phyloP scores from a whole-genome alignment of 257 asterid genomes.

The Primulina eburnea region DNA sequence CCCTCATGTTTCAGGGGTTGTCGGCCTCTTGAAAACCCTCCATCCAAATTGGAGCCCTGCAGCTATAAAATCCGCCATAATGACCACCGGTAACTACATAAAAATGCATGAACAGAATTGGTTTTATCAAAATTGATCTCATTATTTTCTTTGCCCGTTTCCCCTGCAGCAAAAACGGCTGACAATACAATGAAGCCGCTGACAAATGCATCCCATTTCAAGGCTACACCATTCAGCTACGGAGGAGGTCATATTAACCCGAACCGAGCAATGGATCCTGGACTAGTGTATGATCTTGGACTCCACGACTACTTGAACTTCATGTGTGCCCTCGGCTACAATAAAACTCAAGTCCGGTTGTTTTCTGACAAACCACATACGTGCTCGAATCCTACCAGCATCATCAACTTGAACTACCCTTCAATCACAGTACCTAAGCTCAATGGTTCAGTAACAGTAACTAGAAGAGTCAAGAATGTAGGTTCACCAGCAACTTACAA shows the following conservation, averaged over 20 bases:
- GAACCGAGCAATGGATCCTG: conserved; percentile 93
- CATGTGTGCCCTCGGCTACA: conserved; percentile 65
- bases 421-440: conserved; percentile 76
- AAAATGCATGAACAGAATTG: not conserved
- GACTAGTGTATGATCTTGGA: conserved; percentile 68
- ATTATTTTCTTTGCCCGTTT: not conserved
- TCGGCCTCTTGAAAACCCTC: conserved; percentile 76
- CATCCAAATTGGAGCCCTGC: conserved; percentile 94
- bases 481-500: conserved; percentile 63
- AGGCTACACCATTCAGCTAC: conserved; percentile 74
- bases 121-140: not conserved
- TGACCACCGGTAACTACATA: conserved; percentile 57
- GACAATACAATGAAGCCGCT: conserved; percentile 57
- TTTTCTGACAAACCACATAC: conserved; percentile 35
- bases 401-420: conserved; percentile 73
- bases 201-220: conserved; percentile 44
- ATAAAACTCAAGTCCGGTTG: conserved; percentile 37
- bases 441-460: conserved; percentile 44
- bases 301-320: conserved; percentile 54
- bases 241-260: conserved; percentile 92
- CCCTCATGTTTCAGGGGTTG: conserved; percentile 88
- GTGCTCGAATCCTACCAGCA: conserved; percentile 42
- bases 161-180: conserved; percentile 56
- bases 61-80: conserved; percentile 83
- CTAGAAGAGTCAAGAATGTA: conserved; percentile 69